Conservation (phyloP, 352 stramenopile species). For the Phytophthora colocasiae region DNA sequence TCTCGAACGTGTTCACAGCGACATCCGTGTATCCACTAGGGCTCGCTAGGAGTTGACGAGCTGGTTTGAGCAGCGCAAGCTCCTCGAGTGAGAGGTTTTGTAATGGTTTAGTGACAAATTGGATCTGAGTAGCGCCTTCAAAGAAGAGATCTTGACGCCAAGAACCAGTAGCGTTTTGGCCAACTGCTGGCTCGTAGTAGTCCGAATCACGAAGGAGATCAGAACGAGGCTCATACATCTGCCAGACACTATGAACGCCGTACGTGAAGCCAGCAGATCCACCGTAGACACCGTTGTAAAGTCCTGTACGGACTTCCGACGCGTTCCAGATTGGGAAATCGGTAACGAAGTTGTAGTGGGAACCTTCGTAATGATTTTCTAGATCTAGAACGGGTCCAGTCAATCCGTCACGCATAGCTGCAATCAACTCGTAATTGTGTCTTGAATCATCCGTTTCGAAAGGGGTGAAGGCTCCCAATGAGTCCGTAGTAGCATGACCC, state of each 20-base stretch:
- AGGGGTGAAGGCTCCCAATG: slow-evolving; percentile 4
- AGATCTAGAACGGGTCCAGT: slow-evolving; percentile 28
- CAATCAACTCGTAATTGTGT: slow-evolving; percentile 32
- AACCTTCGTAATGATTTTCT: slow-evolving; percentile 31
- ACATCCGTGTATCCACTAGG: slow-evolving; percentile 1
- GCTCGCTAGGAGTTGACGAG: slow-evolving; percentile 14
- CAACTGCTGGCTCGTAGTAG: slow-evolving; percentile 17
- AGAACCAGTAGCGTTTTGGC: slow-evolving; percentile 25
- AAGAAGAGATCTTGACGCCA: slow-evolving; percentile 29
- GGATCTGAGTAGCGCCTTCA: slow-evolving; percentile 21
- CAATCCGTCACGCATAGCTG: slow-evolving; percentile 19
- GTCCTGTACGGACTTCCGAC: slow-evolving; percentile 29
- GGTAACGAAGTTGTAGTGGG: slow-evolving; percentile 24
- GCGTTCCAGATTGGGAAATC: slow-evolving; percentile 19
- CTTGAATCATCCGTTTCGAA: slow-evolving; percentile 10
- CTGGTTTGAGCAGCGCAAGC: slow-evolving; percentile 14
- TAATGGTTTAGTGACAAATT: slow-evolving; percentile 27
- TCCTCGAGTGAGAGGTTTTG: slow-evolving; percentile 1
- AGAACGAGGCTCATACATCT: slow-evolving; percentile 29
- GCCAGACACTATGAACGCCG: slow-evolving; percentile 32
- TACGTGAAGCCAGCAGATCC: slow-evolving; percentile 31
- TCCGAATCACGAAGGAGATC: slow-evolving; percentile 23
- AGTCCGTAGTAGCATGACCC: slow-evolving; percentile 12
- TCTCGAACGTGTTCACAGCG: slow-evolving; percentile 19
- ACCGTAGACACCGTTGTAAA: slow-evolving; percentile 30